phyloP scores from a whole-genome alignment of 768 basidiomycete genomes.

The Russula brevipes region DNA sequence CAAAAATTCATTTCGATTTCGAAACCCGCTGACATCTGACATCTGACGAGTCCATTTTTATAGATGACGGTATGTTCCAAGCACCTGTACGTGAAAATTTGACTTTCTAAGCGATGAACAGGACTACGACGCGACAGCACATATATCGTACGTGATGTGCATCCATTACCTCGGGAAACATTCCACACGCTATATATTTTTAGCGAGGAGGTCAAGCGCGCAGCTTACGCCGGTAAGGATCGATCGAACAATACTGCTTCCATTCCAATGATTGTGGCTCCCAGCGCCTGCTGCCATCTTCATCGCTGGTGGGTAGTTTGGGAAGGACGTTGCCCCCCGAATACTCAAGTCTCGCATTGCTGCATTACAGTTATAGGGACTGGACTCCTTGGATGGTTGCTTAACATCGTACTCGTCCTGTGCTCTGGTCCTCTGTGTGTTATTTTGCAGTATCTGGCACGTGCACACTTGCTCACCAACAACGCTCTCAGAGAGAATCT shows the following conservation, averaged over 20 bases:
- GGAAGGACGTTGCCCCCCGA: slow-evolving; percentile 33
- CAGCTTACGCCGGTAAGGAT: slow-evolving; percentile 61
- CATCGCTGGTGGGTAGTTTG: slow-evolving; percentile 3
- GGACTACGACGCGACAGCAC: slow-evolving; percentile 79
- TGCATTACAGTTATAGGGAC: slow-evolving; percentile 71
- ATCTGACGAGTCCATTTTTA: slow-evolving; percentile 11
- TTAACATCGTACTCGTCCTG: slow-evolving; percentile 82
- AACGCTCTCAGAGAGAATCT: slow-evolving; percentile 45
- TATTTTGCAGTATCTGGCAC: background rate
- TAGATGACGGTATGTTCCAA: slow-evolving; percentile 52
- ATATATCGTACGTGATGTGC: slow-evolving; percentile 60
- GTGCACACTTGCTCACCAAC: background rate
- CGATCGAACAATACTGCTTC: too few relatives aligned
- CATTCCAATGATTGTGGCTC: slow-evolving; percentile 1
- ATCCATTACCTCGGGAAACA: background rate
- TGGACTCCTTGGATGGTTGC: slow-evolving; percentile 74
- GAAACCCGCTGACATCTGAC: background rate
- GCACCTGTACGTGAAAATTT: background rate
- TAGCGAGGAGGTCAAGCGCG: slow-evolving; percentile 75
- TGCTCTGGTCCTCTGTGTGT: slow-evolving; percentile 73
- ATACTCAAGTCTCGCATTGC: slow-evolving; percentile 55
- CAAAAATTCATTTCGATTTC: background rate
- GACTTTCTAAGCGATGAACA: slow-evolving; percentile 28
- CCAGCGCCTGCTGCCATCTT: slow-evolving; percentile 19
- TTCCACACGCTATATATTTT: background rate